Evolutionary conservation across 164 flowering plant genomes (phyloP).

Genomic region (Magnolia sinica): DNA sequence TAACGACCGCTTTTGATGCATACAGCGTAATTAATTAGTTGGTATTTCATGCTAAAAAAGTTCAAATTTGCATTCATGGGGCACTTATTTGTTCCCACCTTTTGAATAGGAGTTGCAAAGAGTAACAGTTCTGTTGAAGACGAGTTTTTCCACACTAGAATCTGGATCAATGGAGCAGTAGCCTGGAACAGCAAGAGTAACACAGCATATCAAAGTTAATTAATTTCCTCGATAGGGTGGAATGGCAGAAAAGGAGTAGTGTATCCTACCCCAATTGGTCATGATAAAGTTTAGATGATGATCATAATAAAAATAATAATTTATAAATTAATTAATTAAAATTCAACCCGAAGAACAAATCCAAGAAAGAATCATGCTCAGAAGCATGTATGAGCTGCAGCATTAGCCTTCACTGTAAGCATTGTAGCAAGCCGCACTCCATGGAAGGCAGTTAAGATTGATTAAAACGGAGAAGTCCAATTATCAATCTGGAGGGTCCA

Average conservation of each 20-base stretch:
- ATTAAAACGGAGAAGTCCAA: not conserved
- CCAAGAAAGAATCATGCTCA: no score
- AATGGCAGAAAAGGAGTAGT: not conserved
- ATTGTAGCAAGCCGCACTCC: no score
- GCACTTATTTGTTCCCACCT: constrained; percentile 38
- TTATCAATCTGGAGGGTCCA: not conserved
- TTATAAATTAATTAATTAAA: no score
- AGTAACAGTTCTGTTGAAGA: constrained; percentile 83
- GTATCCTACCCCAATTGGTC: not conserved
- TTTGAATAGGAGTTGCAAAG: constrained; percentile 70
- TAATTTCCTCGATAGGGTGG: not conserved
- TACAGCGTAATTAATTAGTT: not conserved
- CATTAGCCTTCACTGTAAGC: no score
- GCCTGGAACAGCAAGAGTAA: constrained; percentile 41
- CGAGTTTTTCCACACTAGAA: constrained; percentile 65
- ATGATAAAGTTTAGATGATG: no score
- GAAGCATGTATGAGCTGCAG: no score
- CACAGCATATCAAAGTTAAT: not conserved
- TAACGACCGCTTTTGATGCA: not conserved
- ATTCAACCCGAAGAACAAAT: no score
- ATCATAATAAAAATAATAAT: no score
- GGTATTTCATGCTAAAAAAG: not conserved
- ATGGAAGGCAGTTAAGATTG: not conserved
- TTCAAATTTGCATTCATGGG: not conserved
- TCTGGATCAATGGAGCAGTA: constrained; percentile 78